Evolutionary conservation across 352 stramenopile genomes (phyloP).

Genomic region (Phytophthora nicotianae): DNA sequence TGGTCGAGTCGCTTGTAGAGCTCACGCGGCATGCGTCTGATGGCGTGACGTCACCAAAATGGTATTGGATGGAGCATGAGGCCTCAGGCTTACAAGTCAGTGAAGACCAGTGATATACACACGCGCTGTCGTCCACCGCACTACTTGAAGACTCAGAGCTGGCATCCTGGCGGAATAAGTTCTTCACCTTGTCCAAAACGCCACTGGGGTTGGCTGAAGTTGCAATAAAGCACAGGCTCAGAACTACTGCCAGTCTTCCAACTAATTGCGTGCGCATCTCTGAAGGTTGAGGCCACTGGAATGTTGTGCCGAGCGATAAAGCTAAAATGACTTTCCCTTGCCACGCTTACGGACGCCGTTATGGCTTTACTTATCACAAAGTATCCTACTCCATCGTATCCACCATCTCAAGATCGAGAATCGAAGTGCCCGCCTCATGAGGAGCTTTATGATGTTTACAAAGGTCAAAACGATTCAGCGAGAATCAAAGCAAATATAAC

Average conservation of each 20-base stretch:
- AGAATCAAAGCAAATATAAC: no score
- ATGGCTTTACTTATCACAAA: not conserved
- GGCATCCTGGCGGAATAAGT: constrained; percentile 8
- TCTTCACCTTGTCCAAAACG: constrained; percentile 23
- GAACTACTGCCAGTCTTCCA: not conserved
- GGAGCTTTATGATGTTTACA: not conserved
- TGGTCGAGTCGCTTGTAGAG: constrained; percentile 28
- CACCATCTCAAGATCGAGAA: constrained; percentile 4
- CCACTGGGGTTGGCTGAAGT: constrained; percentile 6
- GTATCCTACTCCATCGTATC: constrained; percentile 1
- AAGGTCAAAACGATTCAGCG: no score
- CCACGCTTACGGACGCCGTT: not conserved
- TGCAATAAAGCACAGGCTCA: not conserved
- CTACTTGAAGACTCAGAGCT: constrained; percentile 1
- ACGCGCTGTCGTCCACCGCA: constrained; percentile 35
- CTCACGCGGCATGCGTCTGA: constrained; percentile 47
- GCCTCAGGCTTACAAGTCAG: constrained; percentile 31
- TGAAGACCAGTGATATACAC: constrained; percentile 34
- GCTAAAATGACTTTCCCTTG: not conserved
- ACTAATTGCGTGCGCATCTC: constrained; percentile 7
- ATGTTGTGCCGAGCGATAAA: not conserved
- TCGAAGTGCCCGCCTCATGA: constrained; percentile 5
- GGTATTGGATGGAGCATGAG: constrained; percentile 39
- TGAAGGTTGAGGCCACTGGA: not conserved
- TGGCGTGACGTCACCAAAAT: constrained; percentile 43